Evolutionary conservation across 2,329 filamentous ascomycete genomes (phyloP), one percentile per base, ranked within the genome.

Genomic region (Aureobasidium sp.): DNA sequence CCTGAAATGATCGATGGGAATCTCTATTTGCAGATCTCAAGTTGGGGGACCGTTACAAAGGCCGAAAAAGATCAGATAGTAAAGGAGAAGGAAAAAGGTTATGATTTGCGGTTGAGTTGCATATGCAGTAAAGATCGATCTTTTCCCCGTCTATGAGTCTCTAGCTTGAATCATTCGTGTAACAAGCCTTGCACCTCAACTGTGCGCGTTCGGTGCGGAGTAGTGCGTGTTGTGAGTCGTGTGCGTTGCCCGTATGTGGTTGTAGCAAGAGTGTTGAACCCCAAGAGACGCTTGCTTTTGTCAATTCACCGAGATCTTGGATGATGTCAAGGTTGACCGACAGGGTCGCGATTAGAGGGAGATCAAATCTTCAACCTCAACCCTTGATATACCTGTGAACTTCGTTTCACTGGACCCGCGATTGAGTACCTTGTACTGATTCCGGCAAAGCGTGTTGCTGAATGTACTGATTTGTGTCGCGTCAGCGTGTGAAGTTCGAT

Each of bases 291-390:
- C 37, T 54, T 48, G 45, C 29, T 54, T 54, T 54, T 42, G 50
- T 42, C 50, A 42, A 40, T 29, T 35, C 29, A 35, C 47, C 47
- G 47, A 50, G 47, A 50, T 50, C 47, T 33, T 50, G 47, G 47
- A 50, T 50, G 47, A 50, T 50, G 47, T 50, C 47, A 50, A 35
- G 47, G n/a, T 44, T 50, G 47, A 50, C 35, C 47, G 47, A 35
- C 47, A 50, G 47, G 47, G 47, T 50, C 29, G n/a, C 14, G 24
- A 11, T 48, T 48, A 5, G 29, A 35, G 9, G 47, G 29, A 35
- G 47, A 19, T 50, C 47, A 29, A 39, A 39, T 22, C 35, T 12
- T 27, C 5, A 39, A 39, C 12, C 29, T 19, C 47, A 33, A 33
- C 47, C 17, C n/a, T 50, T 33, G n/a, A 7, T 35, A 22, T 19